Evolutionary conservation across 1,139 yeast species (phyloP).

Genomic region (Kodamaea derodonti): DNA sequence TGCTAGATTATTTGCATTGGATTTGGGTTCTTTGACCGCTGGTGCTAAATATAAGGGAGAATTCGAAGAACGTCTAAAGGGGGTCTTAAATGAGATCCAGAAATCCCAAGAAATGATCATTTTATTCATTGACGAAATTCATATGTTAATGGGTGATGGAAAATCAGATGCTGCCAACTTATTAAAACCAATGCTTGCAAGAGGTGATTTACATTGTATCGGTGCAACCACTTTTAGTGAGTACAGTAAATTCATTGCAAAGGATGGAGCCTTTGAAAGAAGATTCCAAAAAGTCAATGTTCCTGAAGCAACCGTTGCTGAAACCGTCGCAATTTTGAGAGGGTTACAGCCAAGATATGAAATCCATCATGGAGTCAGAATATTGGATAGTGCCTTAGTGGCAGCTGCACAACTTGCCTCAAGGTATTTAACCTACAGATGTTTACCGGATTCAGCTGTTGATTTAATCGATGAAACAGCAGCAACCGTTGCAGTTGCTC

Average conservation of each 20-base stretch:
- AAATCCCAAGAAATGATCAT: constrained; percentile 82
- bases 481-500: constrained; percentile 95
- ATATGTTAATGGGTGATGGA: constrained; percentile 99
- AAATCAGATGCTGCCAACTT: constrained; percentile 91
- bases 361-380: constrained; percentile 96
- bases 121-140: constrained; percentile 93
- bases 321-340: constrained; percentile 92
- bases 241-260: constrained; percentile 86
- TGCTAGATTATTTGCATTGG: constrained; percentile 80
- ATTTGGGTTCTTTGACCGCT: constrained; percentile 92
- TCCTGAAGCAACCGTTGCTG: constrained; percentile 87
- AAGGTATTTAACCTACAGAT: constrained; percentile 89
- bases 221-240: constrained; percentile 98
- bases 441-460: constrained; percentile 96
- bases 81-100: constrained; percentile 90
- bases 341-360: constrained; percentile 96
- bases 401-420: constrained; percentile 95
- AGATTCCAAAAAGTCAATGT: constrained; percentile 97
- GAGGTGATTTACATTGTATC: constrained; percentile 94
- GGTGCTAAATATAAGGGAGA: constrained; percentile 99
- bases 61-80: constrained; percentile 95
- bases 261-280: constrained; percentile 98
- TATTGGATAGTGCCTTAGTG: constrained; percentile 90
- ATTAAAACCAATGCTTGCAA: constrained; percentile 93
- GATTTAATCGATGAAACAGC: constrained; percentile 96